Percentiles rank a stretch among this genome's conserved stretches.
Conservation (phyloP, 768 basidiomycete genomes). For the Glaciozyma martinii region DNA sequence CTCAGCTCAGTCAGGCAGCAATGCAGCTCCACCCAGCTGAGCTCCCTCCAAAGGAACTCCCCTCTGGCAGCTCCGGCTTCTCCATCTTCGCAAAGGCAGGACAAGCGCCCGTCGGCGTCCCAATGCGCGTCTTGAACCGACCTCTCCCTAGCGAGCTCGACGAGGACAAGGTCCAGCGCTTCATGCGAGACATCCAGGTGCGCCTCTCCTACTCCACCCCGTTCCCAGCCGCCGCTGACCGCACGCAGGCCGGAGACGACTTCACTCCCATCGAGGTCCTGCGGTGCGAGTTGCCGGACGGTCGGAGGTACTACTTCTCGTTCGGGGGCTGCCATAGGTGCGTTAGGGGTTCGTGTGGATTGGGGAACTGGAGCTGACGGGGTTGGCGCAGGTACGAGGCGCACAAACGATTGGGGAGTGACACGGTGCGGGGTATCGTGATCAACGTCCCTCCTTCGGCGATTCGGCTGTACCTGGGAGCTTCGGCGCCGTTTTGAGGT, state of each 20-base stretch:
- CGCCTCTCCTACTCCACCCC: neutral
- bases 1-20: no score
- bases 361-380: neutral
- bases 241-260: conserved; percentile 36
- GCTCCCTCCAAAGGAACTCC: neutral
- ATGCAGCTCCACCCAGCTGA: no score
- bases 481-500: conserved; percentile 37
- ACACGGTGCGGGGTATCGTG: conserved; percentile 38
- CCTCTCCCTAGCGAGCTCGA: conserved; percentile 39
- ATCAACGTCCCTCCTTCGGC: conserved; percentile 39
- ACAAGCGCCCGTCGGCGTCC: conserved; percentile 30
- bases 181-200: conserved; percentile 41
- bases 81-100: conserved; percentile 3
- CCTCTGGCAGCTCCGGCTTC: neutral
- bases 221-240: neutral
- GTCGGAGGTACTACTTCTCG: conserved; percentile 37
- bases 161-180: conserved; percentile 38
- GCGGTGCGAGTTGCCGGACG: conserved; percentile 33
- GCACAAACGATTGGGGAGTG: conserved; percentile 37
- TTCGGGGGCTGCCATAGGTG: conserved; percentile 41
- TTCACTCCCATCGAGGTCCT: conserved; percentile 41
- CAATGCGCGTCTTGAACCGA: conserved; percentile 39
- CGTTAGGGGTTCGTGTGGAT: neutral
- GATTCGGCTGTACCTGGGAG: conserved; percentile 39
- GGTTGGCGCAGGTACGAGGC: conserved; percentile 37